Base-by-base conservation (phyloP, 2,329 filamentous ascomycete species). In the Cercospora sp. region DNA sequence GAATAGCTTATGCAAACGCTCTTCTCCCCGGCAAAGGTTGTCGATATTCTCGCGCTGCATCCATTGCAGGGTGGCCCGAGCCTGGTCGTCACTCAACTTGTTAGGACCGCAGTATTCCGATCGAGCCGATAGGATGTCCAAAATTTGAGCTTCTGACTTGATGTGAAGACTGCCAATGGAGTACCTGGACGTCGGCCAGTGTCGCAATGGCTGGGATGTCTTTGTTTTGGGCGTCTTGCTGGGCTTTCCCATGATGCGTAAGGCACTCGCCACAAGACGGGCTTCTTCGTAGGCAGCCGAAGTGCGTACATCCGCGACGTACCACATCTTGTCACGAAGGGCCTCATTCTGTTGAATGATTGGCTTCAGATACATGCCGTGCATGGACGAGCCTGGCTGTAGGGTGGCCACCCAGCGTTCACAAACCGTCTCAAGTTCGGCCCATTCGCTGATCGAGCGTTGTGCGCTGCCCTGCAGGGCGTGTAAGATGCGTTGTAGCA, bases 1-100 rank as follows among this genome's bases (percentile, higher is more conserved):
- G 76, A 91, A 95, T 79, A 99, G 95, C 10, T 94, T 89, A 77
- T 98, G 95, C 39, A 99, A 94, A 61, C 95, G 85, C 80, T 99
- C 95, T 78, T 99, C 95, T 5, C 94, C 95, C 73, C 89, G 90
- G 80, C 95, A 99, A 73, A 98, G 94, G 76, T 97, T 97, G 77
- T 96, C 93, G 33, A 98, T 90, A 13, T 89, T 89, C 71, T 90
- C 90, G 72, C 91, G 88, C 60, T 91, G 88, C 63, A 98, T 84
- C 93, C 94, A 99, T 65, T 89, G 87, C 20, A 87, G 83, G 0
- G 93, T 97, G 72, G 93, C 89, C 62, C 96, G 92, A 0, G 94
- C 90, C 78, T 98, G 95, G 65, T 97, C 93, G 76, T 98, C 94
- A n/a, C 92, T 94, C 12, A 99, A 85, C 79, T 99, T 99, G 79